Conservation (phyloP, 108 stramenopile genomes). For the Hondaea fermentalgiana region DNA sequence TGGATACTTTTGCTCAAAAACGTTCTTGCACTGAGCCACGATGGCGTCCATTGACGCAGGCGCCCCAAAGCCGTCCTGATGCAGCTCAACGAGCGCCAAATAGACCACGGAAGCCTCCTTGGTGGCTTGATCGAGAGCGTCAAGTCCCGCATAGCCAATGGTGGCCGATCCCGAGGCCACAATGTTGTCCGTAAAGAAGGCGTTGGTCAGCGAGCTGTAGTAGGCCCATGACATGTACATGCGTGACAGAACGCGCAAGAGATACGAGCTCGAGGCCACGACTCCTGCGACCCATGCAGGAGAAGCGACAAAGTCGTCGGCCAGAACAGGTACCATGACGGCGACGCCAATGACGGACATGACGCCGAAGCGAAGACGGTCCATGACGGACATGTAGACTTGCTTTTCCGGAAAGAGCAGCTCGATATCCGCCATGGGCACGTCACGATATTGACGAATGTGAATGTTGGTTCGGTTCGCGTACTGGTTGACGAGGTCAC, state of each 20-base stretch:
- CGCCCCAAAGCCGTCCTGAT: neutral
- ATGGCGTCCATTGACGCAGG: neutral
- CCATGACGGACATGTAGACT: slow-evolving; percentile 16
- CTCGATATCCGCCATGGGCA: slow-evolving; percentile 14
- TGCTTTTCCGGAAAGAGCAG: slow-evolving; percentile 9
- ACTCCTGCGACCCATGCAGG: neutral
- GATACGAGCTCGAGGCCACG: neutral
- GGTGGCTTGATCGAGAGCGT: neutral
- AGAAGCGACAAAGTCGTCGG: neutral
- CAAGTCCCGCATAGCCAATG: neutral
- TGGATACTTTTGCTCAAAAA: slow-evolving; percentile 32
- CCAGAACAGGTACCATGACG: neutral
- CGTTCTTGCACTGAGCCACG: neutral
- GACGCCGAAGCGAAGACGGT: neutral
- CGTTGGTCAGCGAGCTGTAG: neutral
- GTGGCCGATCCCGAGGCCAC: neutral
- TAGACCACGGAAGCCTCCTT: neutral
- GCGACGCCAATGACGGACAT: neutral
- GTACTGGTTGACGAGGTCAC: neutral
- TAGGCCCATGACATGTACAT: slow-evolving; percentile 11
- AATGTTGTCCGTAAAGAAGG: neutral
- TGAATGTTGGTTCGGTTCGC: neutral
- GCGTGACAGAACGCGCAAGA: neutral
- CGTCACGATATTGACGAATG: neutral
- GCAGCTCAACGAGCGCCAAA: neutral